These are phyloP conservation scores for Fusarium sacchari DNA, from an alignment of 2,329 filamentous ascomycete genomes.

Conservation along the genomic window DNA sequence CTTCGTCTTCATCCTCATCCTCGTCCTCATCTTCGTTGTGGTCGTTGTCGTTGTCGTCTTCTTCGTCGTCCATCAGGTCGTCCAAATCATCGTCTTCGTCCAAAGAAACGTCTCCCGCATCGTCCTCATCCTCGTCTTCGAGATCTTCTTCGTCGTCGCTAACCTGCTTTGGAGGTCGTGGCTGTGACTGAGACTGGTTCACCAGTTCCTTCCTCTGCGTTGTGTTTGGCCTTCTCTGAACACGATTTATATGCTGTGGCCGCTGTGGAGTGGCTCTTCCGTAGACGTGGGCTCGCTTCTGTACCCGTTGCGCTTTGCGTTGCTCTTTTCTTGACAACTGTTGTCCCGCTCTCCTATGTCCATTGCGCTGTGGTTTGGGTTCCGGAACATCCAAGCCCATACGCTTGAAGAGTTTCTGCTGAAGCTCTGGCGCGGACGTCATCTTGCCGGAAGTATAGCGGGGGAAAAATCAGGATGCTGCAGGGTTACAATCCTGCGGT, in stretches of 20 bases:
- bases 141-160: constrained; percentile 34
- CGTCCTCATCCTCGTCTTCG: constrained; percentile 6
- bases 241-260: neutral
- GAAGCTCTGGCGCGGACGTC: constrained; percentile 47
- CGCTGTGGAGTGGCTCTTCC: constrained; percentile 32
- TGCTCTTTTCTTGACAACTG: constrained; percentile 66
- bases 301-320: constrained; percentile 71
- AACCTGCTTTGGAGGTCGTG: constrained; percentile 3
- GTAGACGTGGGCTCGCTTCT: constrained; percentile 64
- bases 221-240: constrained; percentile 10
- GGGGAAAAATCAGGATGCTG: neutral
- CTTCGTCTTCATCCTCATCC: constrained; percentile 28
- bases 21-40: no score
- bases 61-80: constrained; percentile 34
- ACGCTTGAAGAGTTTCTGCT: constrained; percentile 51
- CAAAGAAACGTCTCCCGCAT: constrained; percentile 9
- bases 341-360: constrained; percentile 25
- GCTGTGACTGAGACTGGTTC: constrained; percentile 2
- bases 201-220: neutral
- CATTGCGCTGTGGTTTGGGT: constrained; percentile 20
- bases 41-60: constrained; percentile 27
- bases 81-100: constrained; percentile 44
- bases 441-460: constrained; percentile 3
- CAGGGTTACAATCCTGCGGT: neutral
- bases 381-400: constrained; percentile 49